Evolutionary conservation across 176 grass and related monocot species (phyloP).

Genomic region (Puccinellia tenuiflora): DNA sequence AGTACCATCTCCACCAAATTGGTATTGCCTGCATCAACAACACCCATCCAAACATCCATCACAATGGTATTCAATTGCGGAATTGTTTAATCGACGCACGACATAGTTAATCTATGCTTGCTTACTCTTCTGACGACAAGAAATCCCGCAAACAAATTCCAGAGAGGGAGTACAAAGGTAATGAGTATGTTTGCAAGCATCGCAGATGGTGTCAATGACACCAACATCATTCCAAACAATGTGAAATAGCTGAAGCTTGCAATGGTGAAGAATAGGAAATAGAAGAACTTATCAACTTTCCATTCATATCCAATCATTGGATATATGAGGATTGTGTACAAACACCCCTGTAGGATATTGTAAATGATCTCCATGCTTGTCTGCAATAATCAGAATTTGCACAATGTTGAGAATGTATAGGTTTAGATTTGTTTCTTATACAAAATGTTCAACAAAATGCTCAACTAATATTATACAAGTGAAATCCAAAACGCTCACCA

Average conservation of each 20-base stretch:
- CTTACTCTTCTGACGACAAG: conserved; percentile 62
- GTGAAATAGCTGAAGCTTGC: conserved; percentile 67
- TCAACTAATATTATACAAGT: neutral
- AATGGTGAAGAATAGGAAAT: conserved; percentile 67
- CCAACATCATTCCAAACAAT: too few relatives aligned
- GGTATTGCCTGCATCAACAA: conserved; percentile 32
- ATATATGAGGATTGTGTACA: conserved; percentile 64
- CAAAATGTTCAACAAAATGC: neutral
- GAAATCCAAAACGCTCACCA: too few relatives aligned
- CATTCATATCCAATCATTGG: conserved; percentile 73
- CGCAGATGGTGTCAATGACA: too few relatives aligned
- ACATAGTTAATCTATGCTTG: neutral
- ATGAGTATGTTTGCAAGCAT: too few relatives aligned
- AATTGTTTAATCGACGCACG: neutral
- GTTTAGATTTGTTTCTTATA: neutral
- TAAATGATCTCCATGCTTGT: conserved; percentile 63
- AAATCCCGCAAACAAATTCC: conserved; percentile 79
- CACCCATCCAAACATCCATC: neutral
- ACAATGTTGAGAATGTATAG: neutral
- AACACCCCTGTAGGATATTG: conserved; percentile 41
- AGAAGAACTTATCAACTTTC: conserved; percentile 56
- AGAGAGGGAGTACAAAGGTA: too few relatives aligned
- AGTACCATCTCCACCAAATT: too few relatives aligned
- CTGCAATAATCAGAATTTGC: conserved; percentile 34
- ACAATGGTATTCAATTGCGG: neutral